Evolutionary conservation across 768 basidiomycete genomes (phyloP).

Genomic region (Hypsizygus marmoreus): DNA sequence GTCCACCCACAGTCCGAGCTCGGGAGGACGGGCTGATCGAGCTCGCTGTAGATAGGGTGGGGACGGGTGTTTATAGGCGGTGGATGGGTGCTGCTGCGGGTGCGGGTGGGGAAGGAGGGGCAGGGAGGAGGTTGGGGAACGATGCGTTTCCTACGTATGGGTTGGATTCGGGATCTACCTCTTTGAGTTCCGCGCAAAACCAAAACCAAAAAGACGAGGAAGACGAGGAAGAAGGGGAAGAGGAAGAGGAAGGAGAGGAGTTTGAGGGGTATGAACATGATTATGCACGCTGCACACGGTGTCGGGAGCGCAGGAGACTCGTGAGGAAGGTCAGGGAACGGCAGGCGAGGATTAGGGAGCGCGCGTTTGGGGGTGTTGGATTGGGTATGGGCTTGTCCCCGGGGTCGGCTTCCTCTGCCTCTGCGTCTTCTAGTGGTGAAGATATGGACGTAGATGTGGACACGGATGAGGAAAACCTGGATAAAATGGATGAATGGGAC

Average conservation of each 20-base stretch:
- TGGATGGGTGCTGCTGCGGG: background rate
- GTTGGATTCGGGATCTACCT: too few species aligned
- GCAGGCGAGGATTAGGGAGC: too few species aligned
- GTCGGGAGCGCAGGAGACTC: background rate
- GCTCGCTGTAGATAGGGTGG: too few species aligned
- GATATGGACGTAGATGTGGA: background rate
- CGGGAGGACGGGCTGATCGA: too few species aligned
- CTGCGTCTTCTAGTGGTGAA: slow-evolving; percentile 2
- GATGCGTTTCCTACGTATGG: background rate
- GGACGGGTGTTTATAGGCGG: too few species aligned
- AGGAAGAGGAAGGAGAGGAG: background rate
- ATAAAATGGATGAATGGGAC: too few species aligned
- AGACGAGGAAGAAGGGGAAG: background rate
- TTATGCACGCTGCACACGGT: background rate
- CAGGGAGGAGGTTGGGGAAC: slow-evolving; percentile 1
- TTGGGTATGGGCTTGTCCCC: background rate
- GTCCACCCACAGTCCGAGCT: too few species aligned
- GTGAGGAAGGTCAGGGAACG: background rate
- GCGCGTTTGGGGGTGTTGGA: background rate
- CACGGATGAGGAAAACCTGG: too few species aligned
- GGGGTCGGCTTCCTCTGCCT: background rate
- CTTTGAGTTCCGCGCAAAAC: too few species aligned
- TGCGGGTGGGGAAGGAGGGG: background rate
- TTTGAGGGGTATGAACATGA: slow-evolving; percentile 7
- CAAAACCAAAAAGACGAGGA: too few species aligned